A percentile compares a stretch with the other conserved stretches of the same genome.
These are phyloP conservation scores for Moesziomyces parantarcticus DNA, from an alignment of 1,284 basidiomycete species.

Conservation along the genomic window DNA sequence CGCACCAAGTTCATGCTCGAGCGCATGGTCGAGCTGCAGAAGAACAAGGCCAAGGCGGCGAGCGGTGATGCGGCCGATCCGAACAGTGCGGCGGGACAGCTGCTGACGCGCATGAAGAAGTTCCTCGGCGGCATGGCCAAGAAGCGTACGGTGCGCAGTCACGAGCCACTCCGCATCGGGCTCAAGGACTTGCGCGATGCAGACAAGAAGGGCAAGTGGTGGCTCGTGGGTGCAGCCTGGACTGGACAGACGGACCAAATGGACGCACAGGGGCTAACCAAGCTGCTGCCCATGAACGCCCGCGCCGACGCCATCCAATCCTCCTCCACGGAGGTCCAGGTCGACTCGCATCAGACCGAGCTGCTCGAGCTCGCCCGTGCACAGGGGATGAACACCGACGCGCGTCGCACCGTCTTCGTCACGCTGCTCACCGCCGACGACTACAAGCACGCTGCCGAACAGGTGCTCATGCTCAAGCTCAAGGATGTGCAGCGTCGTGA, in stretches of 20 bases:
- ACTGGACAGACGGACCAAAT: slow-evolving; percentile 87
- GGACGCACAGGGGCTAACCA: slow-evolving; percentile 60
- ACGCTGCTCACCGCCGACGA: slow-evolving; percentile 86
- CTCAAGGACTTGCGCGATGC: slow-evolving; percentile 85
- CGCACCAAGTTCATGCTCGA: slow-evolving; percentile 66
- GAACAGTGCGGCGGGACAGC: slow-evolving; percentile 18
- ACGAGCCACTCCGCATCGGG: slow-evolving; percentile 58
- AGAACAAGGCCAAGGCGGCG: slow-evolving; percentile 2
- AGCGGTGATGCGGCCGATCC: slow-evolving; percentile 25
- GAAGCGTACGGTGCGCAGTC: slow-evolving; percentile 51
- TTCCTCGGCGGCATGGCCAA: slow-evolving; percentile 53
- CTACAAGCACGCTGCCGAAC: slow-evolving; percentile 90
- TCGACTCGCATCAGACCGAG: slow-evolving; percentile 72
- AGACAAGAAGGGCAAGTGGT: slow-evolving; percentile 94
- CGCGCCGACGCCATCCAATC: slow-evolving; percentile 25
- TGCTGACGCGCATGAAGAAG: slow-evolving; percentile 56
- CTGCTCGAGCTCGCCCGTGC: slow-evolving; percentile 83
- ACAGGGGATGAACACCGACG: slow-evolving; percentile 99
- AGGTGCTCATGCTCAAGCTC: slow-evolving; percentile 82
- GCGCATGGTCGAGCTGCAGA: slow-evolving; percentile 55
- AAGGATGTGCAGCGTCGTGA: slow-evolving; percentile 93
- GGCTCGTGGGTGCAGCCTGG: slow-evolving; percentile 98
- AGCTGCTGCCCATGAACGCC: slow-evolving; percentile 42
- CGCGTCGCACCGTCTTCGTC: slow-evolving; percentile 88
- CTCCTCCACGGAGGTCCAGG: slow-evolving; percentile 34